Conservation (phyloP, 139 green algal genomes). For the Asterochloris sp. region DNA sequence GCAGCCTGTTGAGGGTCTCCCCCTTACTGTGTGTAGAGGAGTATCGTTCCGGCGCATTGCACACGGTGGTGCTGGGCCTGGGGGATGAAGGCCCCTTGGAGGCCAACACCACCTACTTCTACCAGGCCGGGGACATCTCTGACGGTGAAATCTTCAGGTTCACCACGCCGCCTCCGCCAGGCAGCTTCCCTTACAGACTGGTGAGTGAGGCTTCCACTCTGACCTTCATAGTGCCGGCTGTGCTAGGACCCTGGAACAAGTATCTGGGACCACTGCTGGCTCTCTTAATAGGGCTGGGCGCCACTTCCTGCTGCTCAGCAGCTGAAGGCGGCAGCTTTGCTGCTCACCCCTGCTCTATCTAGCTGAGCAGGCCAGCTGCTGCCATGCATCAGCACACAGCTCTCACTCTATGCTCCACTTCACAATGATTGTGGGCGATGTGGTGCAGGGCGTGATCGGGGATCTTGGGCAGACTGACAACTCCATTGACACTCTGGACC, state of each 20-base stretch:
- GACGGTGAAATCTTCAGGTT: conserved; percentile 43
- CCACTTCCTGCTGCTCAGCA: too few species aligned
- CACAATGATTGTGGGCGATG: too few species aligned
- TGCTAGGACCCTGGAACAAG: too few species aligned
- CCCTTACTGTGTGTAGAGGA: neutral
- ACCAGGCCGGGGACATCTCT: conserved; percentile 32
- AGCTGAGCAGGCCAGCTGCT: too few species aligned
- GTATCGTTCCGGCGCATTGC: conserved; percentile 47
- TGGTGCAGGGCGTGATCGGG: conserved; percentile 41
- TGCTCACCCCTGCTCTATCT: too few species aligned
- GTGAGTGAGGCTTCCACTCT: neutral
- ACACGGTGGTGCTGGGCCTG: conserved; percentile 37
- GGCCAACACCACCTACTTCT: conserved; percentile 40
- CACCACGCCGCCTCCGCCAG: conserved; percentile 24
- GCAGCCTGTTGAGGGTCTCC: too few species aligned
- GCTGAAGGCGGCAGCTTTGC: too few species aligned
- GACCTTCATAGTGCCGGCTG: neutral
- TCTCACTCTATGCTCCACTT: too few species aligned
- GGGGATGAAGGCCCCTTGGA: conserved; percentile 28
- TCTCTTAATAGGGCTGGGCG: too few species aligned
- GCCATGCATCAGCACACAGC: too few species aligned
- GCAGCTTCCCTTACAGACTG: conserved; percentile 37
- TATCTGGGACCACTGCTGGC: neutral
- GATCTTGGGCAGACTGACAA: conserved; percentile 79
- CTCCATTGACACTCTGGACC: conserved; percentile 58